A percentile compares a stretch with the other conserved stretches of the same genome.
Evolutionary conservation across 805 yeast species (phyloP).

Genomic region (Teunomyces funiuensis): DNA sequence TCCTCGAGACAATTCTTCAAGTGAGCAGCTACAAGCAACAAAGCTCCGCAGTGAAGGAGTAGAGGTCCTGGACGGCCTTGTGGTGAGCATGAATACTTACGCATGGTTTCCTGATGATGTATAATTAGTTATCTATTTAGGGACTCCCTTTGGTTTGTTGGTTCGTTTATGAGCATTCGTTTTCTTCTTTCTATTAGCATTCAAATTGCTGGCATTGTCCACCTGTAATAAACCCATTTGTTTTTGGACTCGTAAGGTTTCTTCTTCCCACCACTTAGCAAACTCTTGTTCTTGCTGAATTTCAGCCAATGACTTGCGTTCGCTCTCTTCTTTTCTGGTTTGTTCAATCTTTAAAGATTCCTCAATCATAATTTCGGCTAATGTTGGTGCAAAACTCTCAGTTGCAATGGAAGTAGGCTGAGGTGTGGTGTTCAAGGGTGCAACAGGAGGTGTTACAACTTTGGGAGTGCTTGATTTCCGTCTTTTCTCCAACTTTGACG

Average conservation of each 20-base stretch:
- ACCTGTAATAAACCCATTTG: slow-evolving; percentile 19
- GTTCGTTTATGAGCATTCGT: background rate
- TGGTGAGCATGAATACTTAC: slow-evolving; percentile 42
- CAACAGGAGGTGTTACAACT: background rate
- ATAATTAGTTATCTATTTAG: slow-evolving; percentile 14
- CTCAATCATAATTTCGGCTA: slow-evolving; percentile 46
- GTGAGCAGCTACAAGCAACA: slow-evolving; percentile 48
- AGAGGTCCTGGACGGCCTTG: slow-evolving; percentile 29
- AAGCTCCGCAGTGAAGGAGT: slow-evolving; percentile 50
- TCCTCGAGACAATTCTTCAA: slow-evolving; percentile 42
- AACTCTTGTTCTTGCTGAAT: slow-evolving; percentile 81
- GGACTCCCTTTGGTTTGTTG: background rate
- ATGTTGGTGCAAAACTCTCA: slow-evolving; percentile 23
- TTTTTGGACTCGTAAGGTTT: slow-evolving; percentile 62
- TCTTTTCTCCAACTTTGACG: background rate
- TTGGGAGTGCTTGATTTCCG: background rate
- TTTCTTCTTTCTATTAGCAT: slow-evolving; percentile 7
- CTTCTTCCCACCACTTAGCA: slow-evolving; percentile 86
- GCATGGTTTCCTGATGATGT: slow-evolving; percentile 74
- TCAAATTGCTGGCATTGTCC: background rate
- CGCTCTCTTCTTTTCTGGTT: slow-evolving; percentile 25
- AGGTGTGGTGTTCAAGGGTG: background rate
- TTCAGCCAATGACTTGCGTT: slow-evolving; percentile 57
- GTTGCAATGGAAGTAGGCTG: background rate
- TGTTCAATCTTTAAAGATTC: slow-evolving; percentile 43